Conservation (phyloP, 768 basidiomycete genomes). For the Auricularia heimuer region DNA sequence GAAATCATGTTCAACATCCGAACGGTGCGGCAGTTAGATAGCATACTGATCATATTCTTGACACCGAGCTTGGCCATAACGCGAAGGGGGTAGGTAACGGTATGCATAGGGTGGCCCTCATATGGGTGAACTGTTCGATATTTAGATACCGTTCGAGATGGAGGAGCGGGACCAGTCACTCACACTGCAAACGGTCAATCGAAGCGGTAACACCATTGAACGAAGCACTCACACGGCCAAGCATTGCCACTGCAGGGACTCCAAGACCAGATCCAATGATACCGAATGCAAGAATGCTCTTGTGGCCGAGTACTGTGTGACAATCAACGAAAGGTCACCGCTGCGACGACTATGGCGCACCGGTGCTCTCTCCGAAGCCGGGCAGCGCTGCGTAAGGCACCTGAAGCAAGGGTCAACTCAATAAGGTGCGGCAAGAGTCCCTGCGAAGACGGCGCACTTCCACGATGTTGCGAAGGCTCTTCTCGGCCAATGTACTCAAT, state of each 20-base stretch:
- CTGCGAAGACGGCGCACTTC: not conserved
- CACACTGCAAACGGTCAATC: not conserved
- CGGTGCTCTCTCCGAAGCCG: constrained; percentile 71
- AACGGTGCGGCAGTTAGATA: not conserved
- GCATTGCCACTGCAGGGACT: constrained; percentile 83
- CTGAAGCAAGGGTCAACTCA: constrained; percentile 12
- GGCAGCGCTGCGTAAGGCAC: constrained; percentile 60
- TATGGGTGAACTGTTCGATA: constrained; percentile 51
- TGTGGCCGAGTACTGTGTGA: constrained; percentile 63
- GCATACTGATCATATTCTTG: constrained; percentile 63
- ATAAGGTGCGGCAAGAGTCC: not conserved
- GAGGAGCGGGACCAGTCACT: not conserved
- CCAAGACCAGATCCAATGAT: constrained; percentile 49
- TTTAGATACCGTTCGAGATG: not conserved
- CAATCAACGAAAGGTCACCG: not conserved
- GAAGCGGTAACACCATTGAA: not conserved
- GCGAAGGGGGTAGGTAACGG: constrained; percentile 70
- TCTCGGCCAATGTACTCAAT: constrained; percentile 58
- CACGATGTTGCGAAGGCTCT: constrained; percentile 42
- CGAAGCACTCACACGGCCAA: constrained; percentile 54
- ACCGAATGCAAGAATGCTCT: constrained; percentile 74
- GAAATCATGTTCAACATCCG: not conserved
- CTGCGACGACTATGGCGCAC: constrained; percentile 29
- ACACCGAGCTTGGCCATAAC: constrained; percentile 72
- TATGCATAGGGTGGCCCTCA: constrained; percentile 64